Percentiles rank a stretch among this genome's conserved stretches.
Conservation (phyloP, 176 grass and related monocot species). For the Musa itinerans region DNA sequence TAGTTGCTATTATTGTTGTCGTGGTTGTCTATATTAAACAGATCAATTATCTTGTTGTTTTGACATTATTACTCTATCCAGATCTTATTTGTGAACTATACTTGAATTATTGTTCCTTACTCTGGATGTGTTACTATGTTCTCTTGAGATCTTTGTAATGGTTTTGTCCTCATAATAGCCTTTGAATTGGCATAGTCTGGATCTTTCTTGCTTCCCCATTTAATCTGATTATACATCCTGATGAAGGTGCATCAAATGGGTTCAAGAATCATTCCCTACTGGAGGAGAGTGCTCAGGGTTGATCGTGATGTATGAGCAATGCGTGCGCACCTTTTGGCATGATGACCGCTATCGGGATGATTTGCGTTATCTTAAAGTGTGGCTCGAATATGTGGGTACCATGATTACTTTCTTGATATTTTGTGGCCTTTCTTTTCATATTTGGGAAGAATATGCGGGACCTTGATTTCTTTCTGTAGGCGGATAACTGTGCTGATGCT, state of each 20-base stretch:
- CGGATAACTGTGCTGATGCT: conserved; percentile 55
- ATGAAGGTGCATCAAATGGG: conserved; percentile 89
- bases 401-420: neutral
- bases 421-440: neutral
- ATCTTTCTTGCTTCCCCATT: too few species aligned
- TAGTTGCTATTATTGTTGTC: too few species aligned
- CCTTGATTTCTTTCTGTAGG: conserved; percentile 26
- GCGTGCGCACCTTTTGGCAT: conserved; percentile 82
- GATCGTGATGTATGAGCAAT: conserved; percentile 94
- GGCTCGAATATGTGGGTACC: conserved; percentile 81
- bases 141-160: neutral
- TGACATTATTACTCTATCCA: too few species aligned
- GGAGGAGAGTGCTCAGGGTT: conserved; percentile 81
- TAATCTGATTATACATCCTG: neutral
- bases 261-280: conserved; percentile 84
- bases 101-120: too few species aligned
- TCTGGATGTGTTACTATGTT: too few species aligned
- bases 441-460: neutral
- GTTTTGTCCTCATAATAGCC: too few species aligned
- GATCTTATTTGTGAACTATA: too few species aligned
- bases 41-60: too few species aligned
- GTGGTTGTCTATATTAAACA: too few species aligned
- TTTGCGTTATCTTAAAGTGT: conserved; percentile 93
- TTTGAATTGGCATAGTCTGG: too few species aligned
- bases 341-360: conserved; percentile 72